Base-by-base conservation (phyloP, 495 filamentous ascomycete species). In the Tuber borchii region DNA sequence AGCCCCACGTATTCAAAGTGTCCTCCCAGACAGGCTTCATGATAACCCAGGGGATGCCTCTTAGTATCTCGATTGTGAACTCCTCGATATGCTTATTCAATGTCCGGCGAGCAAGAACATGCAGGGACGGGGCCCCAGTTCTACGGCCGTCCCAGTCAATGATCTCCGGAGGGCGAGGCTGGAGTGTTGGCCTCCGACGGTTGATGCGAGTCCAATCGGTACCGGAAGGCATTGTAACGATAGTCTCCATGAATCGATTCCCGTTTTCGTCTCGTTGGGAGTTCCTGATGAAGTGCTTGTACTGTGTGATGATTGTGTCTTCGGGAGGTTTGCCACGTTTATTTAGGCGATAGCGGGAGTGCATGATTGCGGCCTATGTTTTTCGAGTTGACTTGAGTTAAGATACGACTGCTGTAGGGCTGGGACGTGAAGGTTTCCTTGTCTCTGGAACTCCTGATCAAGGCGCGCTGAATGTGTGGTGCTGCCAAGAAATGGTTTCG, bases 221-320 rank as follows among this genome's bases (percentile, higher is more conserved):
- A 46, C 74, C 45, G 19, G 72, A 72, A 2, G 70, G 37, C 42
- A 45, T 44, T 68, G 42, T 48, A 26, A 76, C 70, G 61, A 79
- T 45, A 26, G 70, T 71, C 71, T 79, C 78, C 0, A 74, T 68
- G 40, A 79, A 79, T 17, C 40, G 76, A 20, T 79, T 79, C 40
- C 78, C 78, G 26, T 79, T 79, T 44, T 79, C 78, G 39, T 79
- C 78, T n/a, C 78, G 43, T 69, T 61, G 78, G 10, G 77, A 79
- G 22, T 76, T 75, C 31, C 73, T 51, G n/a, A 79, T 70, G 70
- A 76, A 76, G 31, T 51, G 71, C 22, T 51, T 79, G 70, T 79
- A 76, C 73, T 69, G 26, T 16, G 73, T 44, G 26, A 79, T 73
- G 61, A 79, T 68, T 7, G 71, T 37, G 72, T 75, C 73, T 31